Evolutionary conservation across 2,329 filamentous ascomycete species (phyloP).

Genomic region (Colletotrichum melonis): DNA sequence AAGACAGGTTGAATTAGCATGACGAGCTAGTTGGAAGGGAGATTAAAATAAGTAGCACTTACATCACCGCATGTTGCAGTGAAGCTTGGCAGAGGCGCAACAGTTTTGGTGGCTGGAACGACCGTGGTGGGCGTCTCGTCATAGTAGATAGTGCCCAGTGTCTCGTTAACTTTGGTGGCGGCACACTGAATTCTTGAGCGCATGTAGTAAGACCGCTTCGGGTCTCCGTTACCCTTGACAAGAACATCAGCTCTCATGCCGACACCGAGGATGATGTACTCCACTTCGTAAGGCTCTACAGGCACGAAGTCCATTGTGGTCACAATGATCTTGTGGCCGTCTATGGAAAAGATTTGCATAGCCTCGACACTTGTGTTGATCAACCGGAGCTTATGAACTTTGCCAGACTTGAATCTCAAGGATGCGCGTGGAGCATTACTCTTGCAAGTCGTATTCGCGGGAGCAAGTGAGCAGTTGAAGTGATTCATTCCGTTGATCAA

Average conservation of each 20-base stretch:
- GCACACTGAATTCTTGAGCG: conserved; percentile 18
- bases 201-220: conserved; percentile 18
- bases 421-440: conserved; percentile 5
- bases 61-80: conserved; percentile 15
- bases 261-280: conserved; percentile 16
- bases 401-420: conserved; percentile 25
- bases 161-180: conserved; percentile 4
- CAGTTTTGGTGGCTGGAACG: neutral
- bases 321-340: conserved; percentile 23
- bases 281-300: conserved; percentile 30
- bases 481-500: conserved; percentile 61
- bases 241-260: conserved; percentile 27
- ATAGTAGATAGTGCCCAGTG: conserved; percentile 11
- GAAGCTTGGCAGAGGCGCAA: neutral
- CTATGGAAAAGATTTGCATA: conserved; percentile 31
- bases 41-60: neutral
- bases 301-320: conserved; percentile 25
- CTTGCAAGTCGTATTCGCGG: conserved; percentile 49
- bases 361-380: conserved; percentile 34
- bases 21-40: neutral
- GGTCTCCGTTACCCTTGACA: conserved; percentile 20
- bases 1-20: neutral
- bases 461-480: conserved; percentile 53
- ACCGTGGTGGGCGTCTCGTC: neutral
- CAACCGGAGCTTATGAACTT: conserved; percentile 27